Conservation (phyloP, 129 eudicot genomes). For the Cynara cardunculus region DNA sequence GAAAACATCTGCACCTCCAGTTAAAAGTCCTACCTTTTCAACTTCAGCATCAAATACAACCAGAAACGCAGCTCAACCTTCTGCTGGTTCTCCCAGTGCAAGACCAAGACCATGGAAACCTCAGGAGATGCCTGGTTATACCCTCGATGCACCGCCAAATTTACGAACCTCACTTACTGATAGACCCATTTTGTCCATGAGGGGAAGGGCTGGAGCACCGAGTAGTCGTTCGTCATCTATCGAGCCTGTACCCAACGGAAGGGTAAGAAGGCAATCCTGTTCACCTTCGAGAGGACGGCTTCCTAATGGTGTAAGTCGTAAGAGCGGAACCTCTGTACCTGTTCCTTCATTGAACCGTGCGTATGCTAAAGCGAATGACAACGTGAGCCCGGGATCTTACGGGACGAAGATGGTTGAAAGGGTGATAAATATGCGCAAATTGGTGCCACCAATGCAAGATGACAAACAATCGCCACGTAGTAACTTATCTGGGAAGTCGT, state of each 20-base stretch:
- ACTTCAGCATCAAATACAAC: constrained; percentile 29
- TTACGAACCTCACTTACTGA: constrained; percentile 74
- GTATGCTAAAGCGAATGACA: constrained; percentile 81
- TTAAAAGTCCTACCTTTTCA: constrained; percentile 39
- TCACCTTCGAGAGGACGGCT: constrained; percentile 95
- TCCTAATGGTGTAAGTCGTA: constrained; percentile 57
- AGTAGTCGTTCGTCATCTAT: constrained; percentile 75
- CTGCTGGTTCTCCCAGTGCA: constrained; percentile 59
- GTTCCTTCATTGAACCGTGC: constrained; percentile 66
- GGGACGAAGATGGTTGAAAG: constrained; percentile 96
- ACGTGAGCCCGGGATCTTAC: constrained; percentile 62
- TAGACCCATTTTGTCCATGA: constrained; percentile 65
- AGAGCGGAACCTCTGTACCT: constrained; percentile 89
- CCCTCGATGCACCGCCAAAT: constrained; percentile 91
- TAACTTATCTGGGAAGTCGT: constrained; percentile 72
- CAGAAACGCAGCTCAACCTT: constrained; percentile 38
- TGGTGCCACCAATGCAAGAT: constrained; percentile 81
- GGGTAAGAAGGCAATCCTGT: constrained; percentile 84
- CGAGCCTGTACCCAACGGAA: constrained; percentile 68
- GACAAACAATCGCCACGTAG: constrained; percentile 73
- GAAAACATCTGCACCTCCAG: constrained; percentile 38
- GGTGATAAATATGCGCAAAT: constrained; percentile 81
- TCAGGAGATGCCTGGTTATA: constrained; percentile 94
- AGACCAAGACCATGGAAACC: constrained; percentile 93
- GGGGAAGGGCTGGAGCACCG: constrained; percentile 88